These are phyloP conservation scores for Phaeolepiota aurea DNA, from an alignment of 768 basidiomycete genomes.

Conservation along the genomic window DNA sequence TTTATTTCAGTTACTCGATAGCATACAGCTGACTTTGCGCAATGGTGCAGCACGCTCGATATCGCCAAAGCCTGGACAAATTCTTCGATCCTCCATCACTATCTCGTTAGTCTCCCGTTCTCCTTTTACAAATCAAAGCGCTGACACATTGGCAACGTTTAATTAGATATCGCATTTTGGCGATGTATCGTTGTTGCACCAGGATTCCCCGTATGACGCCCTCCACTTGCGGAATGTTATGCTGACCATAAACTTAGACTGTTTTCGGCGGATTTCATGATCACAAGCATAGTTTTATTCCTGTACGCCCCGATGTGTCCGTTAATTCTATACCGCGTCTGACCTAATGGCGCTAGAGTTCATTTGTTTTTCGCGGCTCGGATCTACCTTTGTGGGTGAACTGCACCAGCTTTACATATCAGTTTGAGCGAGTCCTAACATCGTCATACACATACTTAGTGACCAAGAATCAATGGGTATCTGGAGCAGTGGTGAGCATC, in stretches of 20 bases:
- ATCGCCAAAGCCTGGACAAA: neutral
- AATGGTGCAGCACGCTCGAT: neutral
- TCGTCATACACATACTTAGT: too few relatives aligned
- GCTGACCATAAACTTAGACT: neutral
- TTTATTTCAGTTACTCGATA: neutral
- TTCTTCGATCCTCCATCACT: neutral
- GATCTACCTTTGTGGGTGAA: neutral
- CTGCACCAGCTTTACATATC: neutral
- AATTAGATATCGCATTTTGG: neutral
- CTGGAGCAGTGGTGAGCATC: neutral
- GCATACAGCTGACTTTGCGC: neutral
- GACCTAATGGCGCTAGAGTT: too few relatives aligned
- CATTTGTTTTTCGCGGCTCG: neutral
- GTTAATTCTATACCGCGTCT: neutral
- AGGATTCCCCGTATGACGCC: neutral
- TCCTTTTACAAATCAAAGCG: neutral
- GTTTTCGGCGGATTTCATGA: neutral
- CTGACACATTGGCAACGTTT: neutral
- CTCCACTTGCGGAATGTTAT: neutral
- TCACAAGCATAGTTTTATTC: neutral
- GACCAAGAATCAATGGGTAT: neutral
- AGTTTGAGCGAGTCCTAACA: too few relatives aligned
- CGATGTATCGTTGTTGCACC: neutral
- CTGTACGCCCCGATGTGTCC: neutral
- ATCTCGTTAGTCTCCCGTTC: constrained; percentile 1